A percentile compares a stretch with the other conserved stretches of the same genome.
Conservation (phyloP, 768 basidiomycete species). For the Ephemerocybe angulata region DNA sequence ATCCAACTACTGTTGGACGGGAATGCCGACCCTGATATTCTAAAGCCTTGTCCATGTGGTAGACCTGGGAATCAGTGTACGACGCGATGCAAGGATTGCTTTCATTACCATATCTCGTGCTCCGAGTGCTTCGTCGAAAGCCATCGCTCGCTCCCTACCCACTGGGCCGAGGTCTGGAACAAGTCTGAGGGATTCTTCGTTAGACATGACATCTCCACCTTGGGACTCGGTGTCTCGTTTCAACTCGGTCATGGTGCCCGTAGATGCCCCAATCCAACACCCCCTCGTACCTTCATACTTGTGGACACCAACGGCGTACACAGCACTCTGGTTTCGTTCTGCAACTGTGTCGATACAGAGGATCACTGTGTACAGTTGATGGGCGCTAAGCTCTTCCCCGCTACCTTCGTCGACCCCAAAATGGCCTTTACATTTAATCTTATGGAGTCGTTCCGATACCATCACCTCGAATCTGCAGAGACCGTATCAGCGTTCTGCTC, state of each 20-base stretch:
- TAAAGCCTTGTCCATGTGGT: too few species aligned
- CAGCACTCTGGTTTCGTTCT: background rate
- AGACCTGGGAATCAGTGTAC: too few species aligned
- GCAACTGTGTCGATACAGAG: background rate
- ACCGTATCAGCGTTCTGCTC: conserved; percentile 21
- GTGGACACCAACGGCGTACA: conserved; percentile 4
- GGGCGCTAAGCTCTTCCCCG: background rate
- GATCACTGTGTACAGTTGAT: background rate
- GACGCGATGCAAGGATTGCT: background rate
- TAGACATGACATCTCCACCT: background rate
- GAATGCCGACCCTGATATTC: too few species aligned
- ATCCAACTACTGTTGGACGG: too few species aligned
- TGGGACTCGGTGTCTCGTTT: background rate
- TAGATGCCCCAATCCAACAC: background rate
- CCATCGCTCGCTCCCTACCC: background rate
- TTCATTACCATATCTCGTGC: background rate
- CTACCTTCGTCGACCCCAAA: background rate
- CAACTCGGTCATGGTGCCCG: background rate
- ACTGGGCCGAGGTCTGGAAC: background rate
- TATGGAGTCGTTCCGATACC: conserved; percentile 19
- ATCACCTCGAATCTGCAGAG: conserved; percentile 21
- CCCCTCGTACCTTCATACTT: background rate
- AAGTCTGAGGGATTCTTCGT: background rate
- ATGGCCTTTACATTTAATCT: conserved; percentile 8
- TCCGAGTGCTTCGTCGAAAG: background rate